Conservation (phyloP, 805 yeast genomes). For the Candida nemodendra region DNA sequence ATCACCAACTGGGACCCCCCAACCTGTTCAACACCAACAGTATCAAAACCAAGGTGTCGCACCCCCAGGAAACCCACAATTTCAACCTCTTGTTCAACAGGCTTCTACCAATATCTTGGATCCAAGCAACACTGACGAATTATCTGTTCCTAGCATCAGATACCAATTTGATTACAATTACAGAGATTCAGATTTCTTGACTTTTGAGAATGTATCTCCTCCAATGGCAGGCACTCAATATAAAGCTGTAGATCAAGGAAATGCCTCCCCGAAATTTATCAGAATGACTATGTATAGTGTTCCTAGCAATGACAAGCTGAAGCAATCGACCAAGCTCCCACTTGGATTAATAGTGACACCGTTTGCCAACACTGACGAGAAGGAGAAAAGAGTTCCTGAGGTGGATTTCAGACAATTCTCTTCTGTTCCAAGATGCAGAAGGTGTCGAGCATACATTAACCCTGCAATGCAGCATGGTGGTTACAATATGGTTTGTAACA, state of each 20-base stretch:
- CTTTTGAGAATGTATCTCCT: slow-evolving; percentile 77
- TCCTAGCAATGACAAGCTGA: slow-evolving; percentile 70
- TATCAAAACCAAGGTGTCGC: neutral
- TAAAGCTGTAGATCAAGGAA: slow-evolving; percentile 75
- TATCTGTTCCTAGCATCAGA: slow-evolving; percentile 39
- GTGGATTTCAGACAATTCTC: slow-evolving; percentile 55
- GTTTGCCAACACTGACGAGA: slow-evolving; percentile 59
- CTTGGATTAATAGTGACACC: slow-evolving; percentile 81
- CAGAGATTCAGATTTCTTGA: slow-evolving; percentile 50
- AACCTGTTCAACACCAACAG: neutral
- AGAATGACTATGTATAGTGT: slow-evolving; percentile 79
- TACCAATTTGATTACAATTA: slow-evolving; percentile 33
- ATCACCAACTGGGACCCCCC: neutral
- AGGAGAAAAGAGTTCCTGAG: slow-evolving; percentile 60
- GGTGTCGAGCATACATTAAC: slow-evolving; percentile 89
- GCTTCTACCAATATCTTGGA: slow-evolving; percentile 9
- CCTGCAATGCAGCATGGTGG: slow-evolving; percentile 74
- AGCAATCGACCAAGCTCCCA: slow-evolving; percentile 73
- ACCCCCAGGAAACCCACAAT: neutral
- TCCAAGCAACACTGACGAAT: slow-evolving; percentile 19
- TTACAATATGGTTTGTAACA: slow-evolving; percentile 72
- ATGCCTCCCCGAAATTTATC: slow-evolving; percentile 76
- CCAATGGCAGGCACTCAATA: slow-evolving; percentile 78
- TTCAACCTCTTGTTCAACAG: neutral
- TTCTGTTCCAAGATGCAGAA: slow-evolving; percentile 85